These are phyloP conservation scores for Yarrowia sp. DNA, from an alignment of 805 yeast species.

Conservation along the genomic window DNA sequence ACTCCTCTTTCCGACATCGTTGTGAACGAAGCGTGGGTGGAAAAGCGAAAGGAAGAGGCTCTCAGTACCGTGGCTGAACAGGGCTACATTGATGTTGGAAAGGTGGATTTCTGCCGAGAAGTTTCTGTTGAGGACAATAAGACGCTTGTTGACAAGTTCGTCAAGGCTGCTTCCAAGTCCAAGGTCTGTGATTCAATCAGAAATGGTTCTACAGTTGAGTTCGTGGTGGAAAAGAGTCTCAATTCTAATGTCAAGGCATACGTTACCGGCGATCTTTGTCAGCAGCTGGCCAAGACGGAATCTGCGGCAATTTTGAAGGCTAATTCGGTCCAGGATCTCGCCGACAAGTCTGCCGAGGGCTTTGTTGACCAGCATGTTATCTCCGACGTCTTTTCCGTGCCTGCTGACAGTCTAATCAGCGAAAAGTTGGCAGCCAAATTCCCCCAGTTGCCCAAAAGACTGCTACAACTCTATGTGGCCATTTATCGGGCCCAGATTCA, in stretches of 20 bases:
- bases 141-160: slow-evolving; percentile 1
- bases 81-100: slow-evolving; percentile 16
- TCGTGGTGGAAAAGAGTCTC: slow-evolving; percentile 21
- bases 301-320: slow-evolving; percentile 7
- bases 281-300: slow-evolving; percentile 18
- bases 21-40: slow-evolving; percentile 22
- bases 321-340: slow-evolving; percentile 22
- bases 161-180: slow-evolving; percentile 18
- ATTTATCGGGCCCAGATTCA: slow-evolving; percentile 5
- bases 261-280: slow-evolving; percentile 3
- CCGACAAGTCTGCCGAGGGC: slow-evolving; percentile 31
- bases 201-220: slow-evolving; percentile 22
- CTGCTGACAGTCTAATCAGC: slow-evolving; percentile 18
- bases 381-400: slow-evolving; percentile 23
- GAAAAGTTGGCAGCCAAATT: slow-evolving; percentile 17
- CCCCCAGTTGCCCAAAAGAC: slow-evolving; percentile 29
- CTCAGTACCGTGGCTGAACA: neutral
- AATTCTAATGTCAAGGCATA: slow-evolving; percentile 12
- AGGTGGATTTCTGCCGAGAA: slow-evolving; percentile 25
- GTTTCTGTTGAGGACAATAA: slow-evolving; percentile 27
- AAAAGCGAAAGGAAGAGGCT: slow-evolving; percentile 1
- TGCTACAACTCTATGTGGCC: slow-evolving; percentile 29
- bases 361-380: slow-evolving; percentile 35
- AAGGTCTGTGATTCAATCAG: slow-evolving; percentile 18
- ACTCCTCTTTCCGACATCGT: slow-evolving; percentile 7